Evolutionary conservation across 2,329 filamentous ascomycete species (phyloP), one percentile per base, ranked within the genome.

Genomic region (Sporothrix variecibatus): DNA sequence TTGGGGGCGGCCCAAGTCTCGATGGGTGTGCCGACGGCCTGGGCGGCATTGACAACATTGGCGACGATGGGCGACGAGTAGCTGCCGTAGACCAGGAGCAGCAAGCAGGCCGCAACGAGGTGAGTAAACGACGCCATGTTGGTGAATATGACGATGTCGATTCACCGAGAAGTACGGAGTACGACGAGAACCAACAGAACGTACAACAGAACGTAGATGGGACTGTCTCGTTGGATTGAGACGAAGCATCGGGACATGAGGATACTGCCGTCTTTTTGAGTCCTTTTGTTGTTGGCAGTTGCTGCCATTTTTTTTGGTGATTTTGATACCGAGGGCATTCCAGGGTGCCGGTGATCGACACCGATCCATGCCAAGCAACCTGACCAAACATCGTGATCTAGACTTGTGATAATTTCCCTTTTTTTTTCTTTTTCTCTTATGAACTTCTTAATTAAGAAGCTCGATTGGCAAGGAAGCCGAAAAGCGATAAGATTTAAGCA

Each of bases 41-140:
- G 43, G 51, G 5, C 51, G 23, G 23, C 11, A 23, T 28, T 56
- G 51, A 20, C 9, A 3, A n/a, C 26, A 9, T 60, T 34, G 62
- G 15, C n/a, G 20, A 5, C 2, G n/a, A 67, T 11, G 4, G 62
- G 62, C 12, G 62, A 67, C 11, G 62, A 28, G 9, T 17, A 1
- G 6, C 62, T 23, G 62, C 62, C n/a, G 12, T 46, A 12, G 38
- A 46, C 38, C 11, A 67, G 38, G n/a, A 67, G 38, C 1, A 67
- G 62, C 11, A 67, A 23, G 5, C n/a, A 17, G 23, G 62, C 62
- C 38, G 62, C 11, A 2, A 67, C 2, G 11, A 67, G 12, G 38
- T 20, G 38, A n/a, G 38, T n/a, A 67, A 67, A 46, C n/a, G n/a
- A 65, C n/a, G 38, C n/a, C 62, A 67, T 67, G 62, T n/a, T 9